Evolutionary conservation across 2,329 filamentous ascomycete genomes (phyloP).

Genomic region (Canariomyces notabilis): DNA sequence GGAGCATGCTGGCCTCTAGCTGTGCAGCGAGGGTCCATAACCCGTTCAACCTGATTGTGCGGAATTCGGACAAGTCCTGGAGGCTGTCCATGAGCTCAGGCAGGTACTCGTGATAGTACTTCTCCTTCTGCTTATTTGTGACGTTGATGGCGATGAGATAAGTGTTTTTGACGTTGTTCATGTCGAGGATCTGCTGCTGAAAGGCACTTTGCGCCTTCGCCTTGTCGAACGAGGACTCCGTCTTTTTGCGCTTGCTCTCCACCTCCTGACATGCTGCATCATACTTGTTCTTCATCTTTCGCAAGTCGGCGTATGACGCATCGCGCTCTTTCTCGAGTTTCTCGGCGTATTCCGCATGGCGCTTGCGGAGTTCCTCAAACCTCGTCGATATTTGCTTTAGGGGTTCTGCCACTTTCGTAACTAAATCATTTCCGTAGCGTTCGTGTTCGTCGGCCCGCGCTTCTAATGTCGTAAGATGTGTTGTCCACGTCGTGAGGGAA

Average conservation of each 20-base stretch:
- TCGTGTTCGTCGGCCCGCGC: conserved; percentile 85
- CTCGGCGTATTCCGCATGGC: conserved; percentile 79
- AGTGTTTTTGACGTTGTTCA: conserved; percentile 98
- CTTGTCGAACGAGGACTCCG: conserved; percentile 91
- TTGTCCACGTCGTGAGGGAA: conserved; percentile 94
- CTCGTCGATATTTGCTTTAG: conserved; percentile 67
- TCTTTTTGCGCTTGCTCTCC: conserved; percentile 90
- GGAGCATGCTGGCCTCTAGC: conserved; percentile 74
- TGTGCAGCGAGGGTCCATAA: conserved; percentile 78
- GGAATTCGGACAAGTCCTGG: conserved; percentile 88
- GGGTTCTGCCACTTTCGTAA: conserved; percentile 79
- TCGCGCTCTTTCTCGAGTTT: conserved; percentile 91
- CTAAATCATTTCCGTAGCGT: conserved; percentile 70
- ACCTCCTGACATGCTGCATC: conserved; percentile 91
- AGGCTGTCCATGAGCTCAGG: conserved; percentile 89
- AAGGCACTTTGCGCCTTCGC: conserved; percentile 85
- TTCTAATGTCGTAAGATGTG: conserved; percentile 87
- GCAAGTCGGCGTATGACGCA: conserved; percentile 72
- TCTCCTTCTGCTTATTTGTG: conserved; percentile 95
- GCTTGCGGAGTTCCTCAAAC: conserved; percentile 90
- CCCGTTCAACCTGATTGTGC: conserved; percentile 75
- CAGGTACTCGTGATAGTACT: conserved; percentile 94
- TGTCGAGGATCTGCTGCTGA: conserved; percentile 86
- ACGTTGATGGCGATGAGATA: conserved; percentile 95
- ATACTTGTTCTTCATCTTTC: conserved; percentile 90